Evolutionary conservation across 176 grass and related monocot genomes (phyloP).

Genomic region (Eleusine indica): DNA sequence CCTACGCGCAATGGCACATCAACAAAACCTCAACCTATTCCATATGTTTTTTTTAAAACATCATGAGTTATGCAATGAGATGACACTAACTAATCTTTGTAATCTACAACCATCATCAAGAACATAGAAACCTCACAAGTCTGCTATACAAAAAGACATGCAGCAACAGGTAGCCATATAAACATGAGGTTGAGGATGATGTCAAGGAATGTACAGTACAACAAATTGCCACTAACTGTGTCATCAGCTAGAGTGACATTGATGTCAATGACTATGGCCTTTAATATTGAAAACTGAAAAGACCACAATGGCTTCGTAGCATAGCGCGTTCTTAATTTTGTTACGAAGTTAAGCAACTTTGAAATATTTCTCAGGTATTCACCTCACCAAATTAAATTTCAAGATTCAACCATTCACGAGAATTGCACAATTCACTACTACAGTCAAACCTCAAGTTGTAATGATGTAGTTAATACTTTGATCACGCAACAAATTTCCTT

Average conservation of each 20-base stretch:
- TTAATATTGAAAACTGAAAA: neutral
- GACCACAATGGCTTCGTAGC: neutral
- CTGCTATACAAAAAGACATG: neutral
- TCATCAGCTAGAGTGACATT: neutral
- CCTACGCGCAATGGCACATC: neutral
- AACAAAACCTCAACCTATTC: neutral
- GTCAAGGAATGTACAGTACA: neutral
- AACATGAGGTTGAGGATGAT: neutral
- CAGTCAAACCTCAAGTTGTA: neutral
- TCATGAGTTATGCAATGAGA: neutral
- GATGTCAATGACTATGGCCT: neutral
- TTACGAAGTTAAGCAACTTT: neutral
- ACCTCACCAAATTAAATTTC: neutral
- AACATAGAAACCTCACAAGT: neutral
- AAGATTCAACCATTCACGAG: neutral
- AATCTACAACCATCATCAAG: neutral
- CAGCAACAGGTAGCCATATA: neutral
- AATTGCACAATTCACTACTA: neutral
- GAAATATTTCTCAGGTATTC: neutral
- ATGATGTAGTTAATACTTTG: neutral
- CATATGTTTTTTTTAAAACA: neutral
- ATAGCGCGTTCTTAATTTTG: slow-evolving; percentile 2
- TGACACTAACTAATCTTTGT: neutral
- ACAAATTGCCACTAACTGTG: neutral
- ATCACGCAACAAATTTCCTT: neutral